Conservation (phyloP, 2,329 filamentous ascomycete species). For the Cadophora sp. region DNA sequence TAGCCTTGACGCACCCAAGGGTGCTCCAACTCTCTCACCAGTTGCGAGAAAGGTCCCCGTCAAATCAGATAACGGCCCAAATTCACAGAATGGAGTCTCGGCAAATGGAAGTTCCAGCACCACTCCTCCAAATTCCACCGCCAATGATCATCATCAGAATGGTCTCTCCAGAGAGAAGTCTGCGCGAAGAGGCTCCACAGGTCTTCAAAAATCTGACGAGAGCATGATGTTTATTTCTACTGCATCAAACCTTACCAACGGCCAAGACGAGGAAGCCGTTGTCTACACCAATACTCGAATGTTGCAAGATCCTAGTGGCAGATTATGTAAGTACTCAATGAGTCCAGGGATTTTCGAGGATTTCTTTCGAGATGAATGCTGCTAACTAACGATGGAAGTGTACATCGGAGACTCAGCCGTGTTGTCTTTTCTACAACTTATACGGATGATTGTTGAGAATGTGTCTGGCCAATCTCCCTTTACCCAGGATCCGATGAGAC, state of each 20-base stretch:
- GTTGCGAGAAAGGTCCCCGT: not conserved
- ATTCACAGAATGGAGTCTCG: not conserved
- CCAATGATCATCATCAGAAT: not conserved
- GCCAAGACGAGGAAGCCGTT: constrained; percentile 60
- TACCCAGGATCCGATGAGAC: constrained; percentile 38
- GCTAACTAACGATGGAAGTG: constrained; percentile 29
- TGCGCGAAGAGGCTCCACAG: not conserved
- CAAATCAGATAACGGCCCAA: not conserved
- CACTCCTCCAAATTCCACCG: not conserved
- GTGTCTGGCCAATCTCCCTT: constrained; percentile 39
- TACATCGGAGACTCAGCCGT: constrained; percentile 43
- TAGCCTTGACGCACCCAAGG: not conserved
- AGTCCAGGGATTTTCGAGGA: not conserved
- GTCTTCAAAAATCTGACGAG: not conserved
- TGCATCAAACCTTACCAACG: constrained; percentile 43
- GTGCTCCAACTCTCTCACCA: not conserved
- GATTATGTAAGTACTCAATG: constrained; percentile 55
- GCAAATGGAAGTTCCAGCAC: not conserved
- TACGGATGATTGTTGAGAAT: constrained; percentile 39
- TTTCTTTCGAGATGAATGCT: not conserved
- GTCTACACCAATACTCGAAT: constrained; percentile 62
- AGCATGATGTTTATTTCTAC: not conserved
- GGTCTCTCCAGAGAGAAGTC: not conserved
- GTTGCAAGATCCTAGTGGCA: constrained; percentile 64
- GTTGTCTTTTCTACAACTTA: constrained; percentile 41